Evolutionary conservation across 2,329 filamentous ascomycete genomes (phyloP), one percentile per base, ranked within the genome.

Genomic region (Phaeophleospora eucalypticola): DNA sequence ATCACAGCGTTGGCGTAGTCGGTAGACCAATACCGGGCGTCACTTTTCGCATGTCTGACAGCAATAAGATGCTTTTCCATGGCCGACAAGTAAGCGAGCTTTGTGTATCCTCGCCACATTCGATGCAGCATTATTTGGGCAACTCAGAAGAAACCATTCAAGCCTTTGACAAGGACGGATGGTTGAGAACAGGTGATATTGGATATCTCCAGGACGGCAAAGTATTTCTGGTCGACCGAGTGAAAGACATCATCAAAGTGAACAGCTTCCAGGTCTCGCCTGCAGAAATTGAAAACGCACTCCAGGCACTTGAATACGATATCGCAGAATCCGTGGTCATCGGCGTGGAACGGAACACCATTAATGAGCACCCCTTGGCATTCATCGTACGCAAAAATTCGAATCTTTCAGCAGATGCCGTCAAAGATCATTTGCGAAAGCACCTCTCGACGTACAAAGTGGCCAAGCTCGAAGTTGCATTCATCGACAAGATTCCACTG

Each of bases 111-210:
- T 52, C 57, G 1, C 52, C 54, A 4, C 53, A 72, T 2, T 66
- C 69, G 9, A 79, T 80, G 62, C 62, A 43, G 35, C 60, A 16
- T 56, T 67, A 71, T 46, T 59, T 57, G 41, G 58, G 61, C 41
- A 67, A 71, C 41, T 35, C 54, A 10, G 34, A 61, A 33, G 44
- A 54, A 10, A 59, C 60, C 8, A 34, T 33, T 14, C 42, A 53
- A 7, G 46, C 52, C 18, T 58, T 64, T 49, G 60, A 64, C 21
- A 57, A 61, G 3, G 52, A 89, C 56, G 82, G 81, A 2, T 97
- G 91, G 89, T 97, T 98, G 76, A 91, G 87, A 70, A 98, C 93
- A 0, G 93, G 93, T 10, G 76, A 80, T 51, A 36, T 70, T n/a
- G 62, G 62, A 3, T 61, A 60, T 45, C 46, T 64, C 39, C 17